Conservation (phyloP, 305 asterid genomes). For the Fraxinus floribunda region DNA sequence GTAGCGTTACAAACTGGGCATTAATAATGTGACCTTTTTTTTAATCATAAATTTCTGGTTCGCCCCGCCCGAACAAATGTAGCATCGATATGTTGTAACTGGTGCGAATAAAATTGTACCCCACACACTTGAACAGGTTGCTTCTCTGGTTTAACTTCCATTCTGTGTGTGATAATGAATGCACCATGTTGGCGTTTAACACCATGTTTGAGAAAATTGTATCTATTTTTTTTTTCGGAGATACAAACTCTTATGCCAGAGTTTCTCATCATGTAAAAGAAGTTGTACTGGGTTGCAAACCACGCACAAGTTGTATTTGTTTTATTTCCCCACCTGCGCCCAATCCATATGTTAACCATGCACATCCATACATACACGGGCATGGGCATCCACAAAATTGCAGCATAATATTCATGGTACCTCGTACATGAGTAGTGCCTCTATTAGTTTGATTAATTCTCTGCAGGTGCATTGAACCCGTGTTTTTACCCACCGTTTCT, state of each 20-base stretch:
- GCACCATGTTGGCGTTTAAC: not conserved
- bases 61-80: not conserved
- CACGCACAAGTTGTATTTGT: not conserved
- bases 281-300: not conserved
- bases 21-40: not conserved
- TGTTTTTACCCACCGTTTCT: not conserved
- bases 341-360: not conserved
- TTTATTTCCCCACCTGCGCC: not conserved
- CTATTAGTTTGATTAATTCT: not conserved
- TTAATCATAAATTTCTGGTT: not conserved
- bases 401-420: not conserved
- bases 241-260: not conserved
- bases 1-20: not conserved
- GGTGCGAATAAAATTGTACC: slow-evolving; percentile 15
- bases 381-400: not conserved
- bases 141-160: slow-evolving; percentile 6
- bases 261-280: not conserved
- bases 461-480: not conserved
- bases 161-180: not conserved
- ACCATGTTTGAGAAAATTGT: not conserved
- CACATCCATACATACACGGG: not conserved
- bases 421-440: not conserved
- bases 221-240: not conserved
- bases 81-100: slow-evolving; percentile 9
- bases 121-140: not conserved